Evolutionary conservation across 257 asterid genomes (phyloP).

Genomic region (Nicotiana sylvestris): DNA sequence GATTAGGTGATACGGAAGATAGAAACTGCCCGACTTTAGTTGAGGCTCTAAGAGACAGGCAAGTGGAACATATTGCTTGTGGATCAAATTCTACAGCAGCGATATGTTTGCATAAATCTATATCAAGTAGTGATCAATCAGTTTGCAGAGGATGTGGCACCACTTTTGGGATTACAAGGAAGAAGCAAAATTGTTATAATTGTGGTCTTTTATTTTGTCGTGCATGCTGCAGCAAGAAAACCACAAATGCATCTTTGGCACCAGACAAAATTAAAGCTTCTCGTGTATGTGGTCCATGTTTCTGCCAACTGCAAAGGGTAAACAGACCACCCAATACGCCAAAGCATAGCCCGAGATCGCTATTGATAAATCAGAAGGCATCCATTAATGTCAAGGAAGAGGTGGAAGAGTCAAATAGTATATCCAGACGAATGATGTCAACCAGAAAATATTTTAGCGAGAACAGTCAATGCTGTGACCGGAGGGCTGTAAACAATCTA

Average conservation of each 20-base stretch:
- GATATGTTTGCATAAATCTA: constrained; percentile 40
- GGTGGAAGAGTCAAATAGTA: constrained; percentile 18
- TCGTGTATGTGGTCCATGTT: constrained; percentile 45
- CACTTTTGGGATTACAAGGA: constrained; percentile 36
- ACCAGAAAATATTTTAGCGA: constrained; percentile 19
- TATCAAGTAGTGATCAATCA: constrained; percentile 35
- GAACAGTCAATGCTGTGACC: constrained; percentile 12
- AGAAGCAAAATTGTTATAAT: constrained; percentile 45
- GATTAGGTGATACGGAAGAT: constrained; percentile 40
- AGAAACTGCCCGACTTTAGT: constrained; percentile 34
- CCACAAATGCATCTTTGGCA: constrained; percentile 36
- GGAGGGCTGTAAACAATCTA: not conserved
- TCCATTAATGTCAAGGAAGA: constrained; percentile 21
- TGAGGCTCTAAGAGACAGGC: constrained; percentile 34
- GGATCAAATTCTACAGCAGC: constrained; percentile 43
- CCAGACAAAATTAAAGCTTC: constrained; percentile 28
- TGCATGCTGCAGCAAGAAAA: constrained; percentile 36
- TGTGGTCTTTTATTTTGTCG: constrained; percentile 43
- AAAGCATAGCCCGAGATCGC: constrained; percentile 25
- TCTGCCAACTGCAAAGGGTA: constrained; percentile 23
- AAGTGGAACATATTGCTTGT: constrained; percentile 35
- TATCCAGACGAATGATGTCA: constrained; percentile 23
- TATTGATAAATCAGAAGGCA: constrained; percentile 14
- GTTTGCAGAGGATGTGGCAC: constrained; percentile 36
- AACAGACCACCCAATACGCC: constrained; percentile 7